Evolutionary conservation across 1,139 yeast species (phyloP), one percentile per base, ranked within the genome.

Genomic region (Debaryomycetaceae sp.): DNA sequence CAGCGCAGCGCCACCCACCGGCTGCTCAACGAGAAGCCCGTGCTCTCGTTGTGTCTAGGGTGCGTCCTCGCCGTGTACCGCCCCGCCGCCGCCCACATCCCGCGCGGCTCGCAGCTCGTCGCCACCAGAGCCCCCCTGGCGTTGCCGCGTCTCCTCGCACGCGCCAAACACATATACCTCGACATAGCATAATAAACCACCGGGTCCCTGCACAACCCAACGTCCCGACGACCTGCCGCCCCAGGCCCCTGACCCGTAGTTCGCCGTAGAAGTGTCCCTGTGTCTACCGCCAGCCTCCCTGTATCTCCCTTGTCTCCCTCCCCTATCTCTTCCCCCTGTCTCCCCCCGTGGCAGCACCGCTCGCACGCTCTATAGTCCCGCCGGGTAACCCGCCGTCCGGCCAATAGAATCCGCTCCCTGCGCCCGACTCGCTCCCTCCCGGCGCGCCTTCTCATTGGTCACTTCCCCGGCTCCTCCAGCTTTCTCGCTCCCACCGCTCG

Each of bases 11-110:
- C 60, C 5, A 51, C 44, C 23, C 49, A 58, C 50, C 52, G 50
- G 35, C 51, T 54, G 39, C 53, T 64, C 40, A 66, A 67, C 47
- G 53, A 52, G 27, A 56, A 59, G 40, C 59, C 57, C n/a, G 47
- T 38, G 34, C 51, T 51, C 36, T 45, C 46, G 6, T 44, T 59
- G 17, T 62, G 67, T 43, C 43, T 61, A 23, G 49, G 51, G n/a
- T 62, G 67, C 51, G 54, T 54, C 33, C 40, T 41, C n/a, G 13
- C 37, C 36, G 24, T 34, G 8, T 27, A 40, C 34, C 24, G 27
- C 22, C 38, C 38, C 33, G 2, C 31, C 31, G 8, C 22, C 37
- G 9, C 37, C n/a, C 8, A 4, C 37, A n/a, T 13, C n/a, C 23
- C 23, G 37, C 13, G 9, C 22, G 13, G n/a, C n/a, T 34, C 22